These are phyloP conservation scores for Calocybe cyanea DNA, from an alignment of 768 basidiomycete species.

Conservation along the genomic window DNA sequence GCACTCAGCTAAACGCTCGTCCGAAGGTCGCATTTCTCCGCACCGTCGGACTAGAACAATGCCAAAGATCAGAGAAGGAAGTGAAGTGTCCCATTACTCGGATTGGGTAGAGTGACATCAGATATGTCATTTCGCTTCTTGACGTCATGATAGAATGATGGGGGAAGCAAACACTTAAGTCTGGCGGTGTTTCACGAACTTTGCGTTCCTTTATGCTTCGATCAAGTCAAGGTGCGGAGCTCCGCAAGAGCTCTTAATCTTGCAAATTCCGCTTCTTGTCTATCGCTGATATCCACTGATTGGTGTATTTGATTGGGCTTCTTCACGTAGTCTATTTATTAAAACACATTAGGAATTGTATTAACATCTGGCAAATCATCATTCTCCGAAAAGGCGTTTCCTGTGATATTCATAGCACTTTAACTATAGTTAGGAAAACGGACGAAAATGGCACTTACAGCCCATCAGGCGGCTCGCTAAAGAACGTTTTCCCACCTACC, in stretches of 20 bases:
- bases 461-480: constrained; percentile 67
- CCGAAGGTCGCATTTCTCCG: neutral
- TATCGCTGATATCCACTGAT: too few relatives aligned
- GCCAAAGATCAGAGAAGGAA: constrained; percentile 29
- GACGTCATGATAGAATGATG: neutral
- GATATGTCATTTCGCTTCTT: neutral
- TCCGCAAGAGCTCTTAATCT: neutral
- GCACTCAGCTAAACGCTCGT: constrained; percentile 14
- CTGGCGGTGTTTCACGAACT: too few relatives aligned
- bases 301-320: too few relatives aligned
- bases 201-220: neutral
- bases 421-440: neutral
- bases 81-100: constrained; percentile 21
- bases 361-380: constrained; percentile 12
- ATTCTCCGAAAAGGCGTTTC: constrained; percentile 64
- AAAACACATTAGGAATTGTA: constrained; percentile 3
- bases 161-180: too few relatives aligned
- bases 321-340: neutral
- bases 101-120: neutral
- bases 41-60: constrained; percentile 31
- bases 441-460: constrained; percentile 48
- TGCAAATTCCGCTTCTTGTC: neutral
- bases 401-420: constrained; percentile 28
- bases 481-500: constrained; percentile 66
- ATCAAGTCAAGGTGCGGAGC: neutral